Conservation (phyloP, 768 basidiomycete genomes). For the Saitozyma podzolica region DNA sequence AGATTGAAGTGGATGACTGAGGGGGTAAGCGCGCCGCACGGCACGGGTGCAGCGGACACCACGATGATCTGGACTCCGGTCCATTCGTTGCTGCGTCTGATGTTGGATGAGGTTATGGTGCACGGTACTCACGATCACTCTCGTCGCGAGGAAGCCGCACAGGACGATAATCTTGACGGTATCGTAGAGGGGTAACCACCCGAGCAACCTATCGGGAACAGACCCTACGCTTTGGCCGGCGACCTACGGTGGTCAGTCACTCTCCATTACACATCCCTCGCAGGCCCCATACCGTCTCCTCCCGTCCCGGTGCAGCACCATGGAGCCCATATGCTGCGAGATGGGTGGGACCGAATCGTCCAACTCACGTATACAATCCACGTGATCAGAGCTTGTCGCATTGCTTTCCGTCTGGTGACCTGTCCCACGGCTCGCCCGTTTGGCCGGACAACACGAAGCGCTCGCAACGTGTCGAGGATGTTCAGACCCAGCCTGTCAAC, state of each 20-base stretch:
- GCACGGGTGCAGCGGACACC: too few species aligned
- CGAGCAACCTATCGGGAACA: constrained; percentile 9
- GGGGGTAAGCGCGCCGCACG: too few species aligned
- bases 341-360: constrained; percentile 1
- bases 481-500: constrained; percentile 34
- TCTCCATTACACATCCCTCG: too few species aligned
- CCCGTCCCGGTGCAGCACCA: background rate
- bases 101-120: background rate
- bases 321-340: background rate
- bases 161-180: constrained; percentile 17
- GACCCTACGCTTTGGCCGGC: too few species aligned
- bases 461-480: constrained; percentile 36
- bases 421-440: constrained; percentile 37
- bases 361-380: constrained; percentile 38
- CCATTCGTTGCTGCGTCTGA: too few species aligned
- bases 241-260: too few species aligned
- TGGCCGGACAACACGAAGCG: constrained; percentile 19
- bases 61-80: too few species aligned
- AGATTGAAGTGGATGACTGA: constrained; percentile 30
- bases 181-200: constrained; percentile 42
- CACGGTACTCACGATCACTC: constrained; percentile 20
- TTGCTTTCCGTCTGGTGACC: constrained; percentile 27
- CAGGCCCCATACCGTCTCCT: background rate
- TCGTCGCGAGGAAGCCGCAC: constrained; percentile 20
- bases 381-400: constrained; percentile 25